Percentiles rank a stretch among this genome's conserved stretches.
These are phyloP conservation scores for Didymella keratinophila DNA, from an alignment of 2,329 filamentous ascomycete genomes.

Conservation along the genomic window DNA sequence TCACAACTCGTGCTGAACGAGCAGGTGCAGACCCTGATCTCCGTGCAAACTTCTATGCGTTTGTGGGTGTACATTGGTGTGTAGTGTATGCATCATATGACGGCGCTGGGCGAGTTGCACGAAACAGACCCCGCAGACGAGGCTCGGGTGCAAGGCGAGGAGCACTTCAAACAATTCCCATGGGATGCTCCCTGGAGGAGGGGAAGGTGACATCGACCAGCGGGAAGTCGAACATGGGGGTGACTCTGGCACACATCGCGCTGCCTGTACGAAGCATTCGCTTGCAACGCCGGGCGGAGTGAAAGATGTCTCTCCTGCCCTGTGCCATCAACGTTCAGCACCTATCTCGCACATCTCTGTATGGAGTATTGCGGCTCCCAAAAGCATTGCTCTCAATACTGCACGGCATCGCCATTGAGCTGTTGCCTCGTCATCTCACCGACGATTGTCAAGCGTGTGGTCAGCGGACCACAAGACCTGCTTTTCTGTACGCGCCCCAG, in stretches of 20 bases:
- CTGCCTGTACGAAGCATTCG: constrained; percentile 1
- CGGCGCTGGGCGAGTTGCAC: constrained; percentile 1
- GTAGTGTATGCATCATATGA: constrained; percentile 3
- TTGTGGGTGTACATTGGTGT: background rate
- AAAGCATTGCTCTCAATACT: constrained; percentile 5
- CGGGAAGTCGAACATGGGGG: background rate
- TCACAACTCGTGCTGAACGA: constrained; percentile 7
- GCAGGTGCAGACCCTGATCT: constrained; percentile 13
- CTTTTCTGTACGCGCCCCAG: constrained; percentile 18
- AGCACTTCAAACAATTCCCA: background rate
- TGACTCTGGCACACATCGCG: background rate
- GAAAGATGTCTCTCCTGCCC: background rate
- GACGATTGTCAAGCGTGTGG: background rate
- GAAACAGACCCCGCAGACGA: constrained; percentile 11
- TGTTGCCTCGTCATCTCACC: constrained; percentile 11
- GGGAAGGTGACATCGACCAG: constrained; percentile 3
- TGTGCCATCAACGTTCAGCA: constrained; percentile 6
- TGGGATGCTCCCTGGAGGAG: constrained; percentile 3
- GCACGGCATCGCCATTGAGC: constrained; percentile 14
- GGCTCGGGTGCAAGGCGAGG: constrained; percentile 3
- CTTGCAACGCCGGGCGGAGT: constrained; percentile 1
- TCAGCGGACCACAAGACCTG: constrained; percentile 10
- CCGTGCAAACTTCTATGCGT: background rate
- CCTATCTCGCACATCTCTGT: constrained; percentile 6
- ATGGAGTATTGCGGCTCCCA: constrained; percentile 7